Percentiles rank a stretch among this genome's conserved stretches.
These are phyloP conservation scores for Amanita subjunquillea DNA, from an alignment of 768 basidiomycete species.

Conservation along the genomic window DNA sequence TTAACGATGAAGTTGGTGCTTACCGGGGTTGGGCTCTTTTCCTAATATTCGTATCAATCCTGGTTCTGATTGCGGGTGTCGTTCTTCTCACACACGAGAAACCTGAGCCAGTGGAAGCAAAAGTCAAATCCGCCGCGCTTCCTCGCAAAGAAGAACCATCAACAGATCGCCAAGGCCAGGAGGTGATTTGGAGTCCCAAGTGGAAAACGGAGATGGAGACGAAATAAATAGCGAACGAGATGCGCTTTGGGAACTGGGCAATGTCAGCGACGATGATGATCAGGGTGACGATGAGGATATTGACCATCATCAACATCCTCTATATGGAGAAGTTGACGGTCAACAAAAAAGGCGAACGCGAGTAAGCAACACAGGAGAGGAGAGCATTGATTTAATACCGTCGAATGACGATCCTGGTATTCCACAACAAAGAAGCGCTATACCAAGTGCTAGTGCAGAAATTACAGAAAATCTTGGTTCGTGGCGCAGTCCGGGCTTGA, in stretches of 20 bases:
- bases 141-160: slow-evolving; percentile 15
- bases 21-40: slow-evolving; percentile 85
- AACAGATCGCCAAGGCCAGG: slow-evolving; percentile 4
- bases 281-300: slow-evolving; percentile 33
- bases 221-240: slow-evolving; percentile 31
- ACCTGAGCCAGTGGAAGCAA: slow-evolving; percentile 41
- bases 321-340: slow-evolving; percentile 9
- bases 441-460: neutral
- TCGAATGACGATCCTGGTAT: slow-evolving; percentile 18
- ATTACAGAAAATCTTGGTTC: neutral
- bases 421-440: neutral
- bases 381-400: slow-evolving; percentile 33
- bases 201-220: slow-evolving; percentile 23
- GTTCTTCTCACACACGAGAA: slow-evolving; percentile 93
- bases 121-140: slow-evolving; percentile 22
- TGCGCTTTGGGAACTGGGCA: slow-evolving; percentile 64
- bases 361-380: slow-evolving; percentile 20
- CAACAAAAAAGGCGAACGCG: slow-evolving; percentile 7
- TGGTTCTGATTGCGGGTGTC: slow-evolving; percentile 82
- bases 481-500: neutral
- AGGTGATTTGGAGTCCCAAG: slow-evolving; percentile 11
- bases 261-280: slow-evolving; percentile 58
- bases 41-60: slow-evolving; percentile 79
- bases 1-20: slow-evolving; percentile 79
- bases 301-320: slow-evolving; percentile 32